phyloP scores from a whole-genome alignment of 1,284 basidiomycete species.

The Laetiporus sulphureus region DNA sequence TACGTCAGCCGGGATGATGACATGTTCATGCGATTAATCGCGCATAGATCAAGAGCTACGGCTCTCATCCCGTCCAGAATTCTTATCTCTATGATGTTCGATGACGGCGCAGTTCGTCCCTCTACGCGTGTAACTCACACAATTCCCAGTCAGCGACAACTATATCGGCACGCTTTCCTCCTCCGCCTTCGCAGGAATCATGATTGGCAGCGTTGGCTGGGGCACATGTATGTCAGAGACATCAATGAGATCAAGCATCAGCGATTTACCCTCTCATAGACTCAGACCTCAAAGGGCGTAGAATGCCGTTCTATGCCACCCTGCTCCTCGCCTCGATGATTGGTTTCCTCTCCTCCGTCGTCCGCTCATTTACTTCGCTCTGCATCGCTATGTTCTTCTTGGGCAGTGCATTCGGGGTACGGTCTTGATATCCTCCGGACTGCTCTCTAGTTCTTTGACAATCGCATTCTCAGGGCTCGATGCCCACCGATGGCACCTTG shows the following conservation, averaged over 20 bases:
- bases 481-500: constrained; percentile 95
- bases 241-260: too few species aligned
- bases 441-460: too few species aligned
- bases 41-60: too few species aligned
- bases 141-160: constrained; percentile 62
- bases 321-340: constrained; percentile 88
- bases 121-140: too few species aligned
- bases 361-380: constrained; percentile 65
- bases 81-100: too few species aligned
- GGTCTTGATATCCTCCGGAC: too few species aligned
- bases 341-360: constrained; percentile 73
- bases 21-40: too few species aligned
- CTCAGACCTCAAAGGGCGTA: constrained; percentile 81
- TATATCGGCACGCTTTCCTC: constrained; percentile 74
- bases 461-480: constrained; percentile 65
- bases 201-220: constrained; percentile 92
- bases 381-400: constrained; percentile 82
- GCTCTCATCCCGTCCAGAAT: too few species aligned
- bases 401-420: constrained; percentile 85
- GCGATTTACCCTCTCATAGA: constrained; percentile 25
- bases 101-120: too few species aligned
- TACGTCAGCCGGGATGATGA: too few species aligned
- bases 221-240: constrained; percentile 75
- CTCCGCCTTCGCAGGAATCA: constrained; percentile 90
- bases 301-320: constrained; percentile 88